phyloP scores from a whole-genome alignment of 371 early-diverging fungal species.

The Lichtheimia hyalospora region DNA sequence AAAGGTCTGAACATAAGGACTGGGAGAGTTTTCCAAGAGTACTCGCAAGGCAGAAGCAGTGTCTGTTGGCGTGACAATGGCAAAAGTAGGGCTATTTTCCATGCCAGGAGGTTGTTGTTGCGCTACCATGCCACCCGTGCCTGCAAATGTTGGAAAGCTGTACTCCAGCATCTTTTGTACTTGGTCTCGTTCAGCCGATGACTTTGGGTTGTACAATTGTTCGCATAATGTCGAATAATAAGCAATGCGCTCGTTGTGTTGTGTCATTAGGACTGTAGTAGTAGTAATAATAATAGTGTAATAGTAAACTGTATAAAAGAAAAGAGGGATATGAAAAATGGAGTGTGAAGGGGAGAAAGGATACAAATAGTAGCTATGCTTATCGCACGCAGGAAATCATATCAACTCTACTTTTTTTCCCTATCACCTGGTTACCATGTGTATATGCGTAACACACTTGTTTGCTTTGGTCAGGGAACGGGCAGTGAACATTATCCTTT shows the following conservation, averaged over 20 bases:
- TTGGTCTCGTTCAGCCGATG: conserved; percentile 57
- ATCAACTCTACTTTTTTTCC: no score
- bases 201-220: conserved; percentile 59
- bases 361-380: neutral
- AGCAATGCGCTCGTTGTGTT: conserved; percentile 32
- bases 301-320: neutral
- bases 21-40: conserved; percentile 68
- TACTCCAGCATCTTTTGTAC: conserved; percentile 76
- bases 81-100: conserved; percentile 36
- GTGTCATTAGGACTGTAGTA: conserved; percentile 3
- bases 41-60: conserved; percentile 67
- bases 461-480: no score
- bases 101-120: conserved; percentile 23
- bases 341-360: neutral
- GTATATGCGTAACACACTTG: no score
- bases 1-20: conserved; percentile 74
- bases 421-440: no score
- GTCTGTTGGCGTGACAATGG: conserved; percentile 67
- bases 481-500: no score
- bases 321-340: neutral
- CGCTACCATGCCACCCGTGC: conserved; percentile 42
- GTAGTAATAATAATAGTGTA: neutral
- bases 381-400: neutral
- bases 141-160: conserved; percentile 81
- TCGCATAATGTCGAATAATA: conserved; percentile 47